Base-by-base conservation (phyloP, 495 filamentous ascomycete genomes). In the Cercophora newfieldiana region DNA sequence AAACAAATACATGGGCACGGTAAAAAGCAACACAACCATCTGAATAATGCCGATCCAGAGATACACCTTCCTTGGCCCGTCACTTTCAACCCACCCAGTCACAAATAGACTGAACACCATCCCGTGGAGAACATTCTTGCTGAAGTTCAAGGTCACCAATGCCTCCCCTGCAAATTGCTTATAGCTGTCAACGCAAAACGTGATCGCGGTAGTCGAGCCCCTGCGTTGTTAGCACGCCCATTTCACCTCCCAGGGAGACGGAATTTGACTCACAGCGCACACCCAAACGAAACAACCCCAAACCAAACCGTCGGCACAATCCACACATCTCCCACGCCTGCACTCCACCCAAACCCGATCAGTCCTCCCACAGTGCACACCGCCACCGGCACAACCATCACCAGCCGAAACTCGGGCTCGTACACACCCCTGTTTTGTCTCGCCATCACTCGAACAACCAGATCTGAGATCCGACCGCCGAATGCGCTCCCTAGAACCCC, bases 231-330 rank as follows among this genome's bases (percentile, higher is more conserved):
- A 44, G 37, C 37, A 44, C 12, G n/a, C n/a, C n/a, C 37, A 14
- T 16, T 44, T 5, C 37, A 44, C 10, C 30, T 33, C 3, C 37
- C 37, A 44, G 12, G 10, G 2, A 2, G 37, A 44, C 2, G 37
- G 37, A 44, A 44, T n/a, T n/a, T n/a, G n/a, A 44, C 37, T 44
- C 37, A 44, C 12, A 97, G 83, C 49, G 91, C 90, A 74, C 95
- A 97, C 2, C 95, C 95, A 74, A 99, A 99, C 18, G 92, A 95
- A 63, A 97, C 89, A 51, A 96, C 73, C 1, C 93, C 94, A 69
- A 97, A 97, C 80, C 97, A 97, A 0, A 96, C 74, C 0, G 94
- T 97, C 1, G 95, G 95, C 28, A 97, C 92, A 62, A 96, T 95
- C 91, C 93, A 96, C 19, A 83, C 78, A 74, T 96, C 85, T 18